Evolutionary conservation across 768 basidiomycete genomes (phyloP).

Genomic region (Scleroderma citrinum): DNA sequence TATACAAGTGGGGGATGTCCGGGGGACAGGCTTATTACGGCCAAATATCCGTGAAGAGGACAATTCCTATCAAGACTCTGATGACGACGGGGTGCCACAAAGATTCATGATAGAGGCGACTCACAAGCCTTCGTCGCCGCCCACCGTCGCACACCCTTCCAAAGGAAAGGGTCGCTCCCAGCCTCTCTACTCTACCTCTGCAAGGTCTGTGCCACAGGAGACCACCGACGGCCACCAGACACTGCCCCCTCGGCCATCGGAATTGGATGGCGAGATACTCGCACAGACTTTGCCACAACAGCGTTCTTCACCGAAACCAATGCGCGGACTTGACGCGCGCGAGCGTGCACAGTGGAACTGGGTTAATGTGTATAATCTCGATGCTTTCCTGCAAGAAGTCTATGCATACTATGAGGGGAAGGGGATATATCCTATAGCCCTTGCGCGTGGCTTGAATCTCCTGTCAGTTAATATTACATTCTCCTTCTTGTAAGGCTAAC

Average conservation of each 20-base stretch:
- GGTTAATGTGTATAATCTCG: constrained; percentile 98
- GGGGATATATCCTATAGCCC: constrained; percentile 91
- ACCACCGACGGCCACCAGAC: constrained; percentile 34
- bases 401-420: constrained; percentile 97
- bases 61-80: constrained; percentile 52
- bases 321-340: constrained; percentile 73
- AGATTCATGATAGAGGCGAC: constrained; percentile 80
- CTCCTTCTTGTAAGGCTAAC: constrained; percentile 17
- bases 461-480: constrained; percentile 58
- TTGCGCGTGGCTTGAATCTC: constrained; percentile 88
- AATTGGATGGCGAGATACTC: constrained; percentile 40
- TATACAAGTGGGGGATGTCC: constrained; percentile 51
- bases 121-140: constrained; percentile 31
- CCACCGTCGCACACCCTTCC: constrained; percentile 17
- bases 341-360: constrained; percentile 97
- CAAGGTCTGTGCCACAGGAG: constrained; percentile 33
- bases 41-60: constrained; percentile 73
- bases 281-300: constrained; percentile 17
- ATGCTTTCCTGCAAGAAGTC: constrained; percentile 91
- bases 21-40: constrained; percentile 52
- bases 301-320: constrained; percentile 33
- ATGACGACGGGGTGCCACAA: constrained; percentile 81
- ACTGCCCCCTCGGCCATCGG: constrained; percentile 60
- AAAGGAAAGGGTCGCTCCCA: constrained; percentile 41
- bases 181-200: constrained; percentile 46